phyloP scores from a whole-genome alignment of 768 basidiomycete species.

The Tephrocybe sp. region DNA sequence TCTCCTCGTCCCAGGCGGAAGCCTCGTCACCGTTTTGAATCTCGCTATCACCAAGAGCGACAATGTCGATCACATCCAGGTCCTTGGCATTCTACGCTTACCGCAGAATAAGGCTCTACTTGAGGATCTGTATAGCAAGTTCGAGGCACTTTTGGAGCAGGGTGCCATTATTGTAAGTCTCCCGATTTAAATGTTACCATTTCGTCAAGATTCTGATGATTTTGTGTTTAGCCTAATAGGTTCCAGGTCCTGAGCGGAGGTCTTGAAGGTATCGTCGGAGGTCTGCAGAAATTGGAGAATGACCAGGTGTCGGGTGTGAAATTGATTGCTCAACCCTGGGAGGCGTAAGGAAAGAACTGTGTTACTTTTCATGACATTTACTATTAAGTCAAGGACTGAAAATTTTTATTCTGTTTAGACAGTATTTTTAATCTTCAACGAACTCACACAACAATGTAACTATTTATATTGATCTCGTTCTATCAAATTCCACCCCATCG shows the following conservation, averaged over 20 bases:
- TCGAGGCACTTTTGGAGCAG: conserved; percentile 23
- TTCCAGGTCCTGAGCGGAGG: conserved; percentile 40
- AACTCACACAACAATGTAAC: too few relatives aligned
- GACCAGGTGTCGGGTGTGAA: conserved; percentile 43
- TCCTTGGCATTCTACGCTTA: conserved; percentile 19
- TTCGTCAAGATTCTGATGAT: not conserved
- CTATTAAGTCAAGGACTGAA: too few relatives aligned
- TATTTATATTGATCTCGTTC: too few relatives aligned
- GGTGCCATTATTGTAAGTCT: conserved; percentile 26
- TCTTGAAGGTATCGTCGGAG: conserved; percentile 37
- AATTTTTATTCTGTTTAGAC: too few relatives aligned
- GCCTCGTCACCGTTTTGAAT: conserved; percentile 30
- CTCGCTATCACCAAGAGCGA: conserved; percentile 33
- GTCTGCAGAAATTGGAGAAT: conserved; percentile 37
- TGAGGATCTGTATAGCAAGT: conserved; percentile 12
- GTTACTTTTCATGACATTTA: too few relatives aligned
- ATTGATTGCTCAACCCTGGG: conserved; percentile 35
- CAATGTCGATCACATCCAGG: conserved; percentile 14
- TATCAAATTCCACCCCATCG: not conserved
- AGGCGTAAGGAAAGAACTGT: not conserved
- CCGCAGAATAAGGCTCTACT: conserved; percentile 15
- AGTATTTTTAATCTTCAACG: too few relatives aligned
- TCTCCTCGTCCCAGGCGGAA: conserved; percentile 31
- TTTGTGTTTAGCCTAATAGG: conserved; percentile 35
- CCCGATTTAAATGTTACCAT: not conserved